Base-by-base conservation (phyloP, 768 basidiomycete genomes). In the Floccularia luteovirens region DNA sequence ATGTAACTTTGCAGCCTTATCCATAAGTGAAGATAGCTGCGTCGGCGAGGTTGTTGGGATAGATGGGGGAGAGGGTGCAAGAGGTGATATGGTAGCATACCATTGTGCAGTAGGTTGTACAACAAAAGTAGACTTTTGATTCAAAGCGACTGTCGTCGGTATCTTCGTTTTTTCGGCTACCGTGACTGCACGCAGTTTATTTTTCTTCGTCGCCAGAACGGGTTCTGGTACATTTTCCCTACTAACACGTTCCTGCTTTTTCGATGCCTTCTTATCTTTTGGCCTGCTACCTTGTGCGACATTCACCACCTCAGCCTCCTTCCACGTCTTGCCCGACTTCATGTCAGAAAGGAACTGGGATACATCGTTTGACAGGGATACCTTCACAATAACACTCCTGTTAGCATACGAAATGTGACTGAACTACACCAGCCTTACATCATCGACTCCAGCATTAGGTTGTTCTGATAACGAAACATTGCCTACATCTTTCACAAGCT, bases 1-100 rank as follows among this genome's bases (percentile, higher is more conserved):
- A 46, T 82, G 73, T 10, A 84, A 58, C 12, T 57, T 42, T 1
- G 67, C 58, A 0, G 75, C 79, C 38, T 68, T 74, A 16, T 66
- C 52, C 2, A 67, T 61, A 24, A 82, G 55, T 6, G 65, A 48
- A 1, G 72, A 41, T 2, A 82, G 50, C 48, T 75, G 68, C 7
- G 64, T 49, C 0, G 75, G 49, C 2, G 73, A 62, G 6, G 69
- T 61, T 2, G 61, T 39, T 2, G 66, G 49, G 6, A 57, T 36
- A 2, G 60, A 39, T 13, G 60, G 12, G 2, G 61, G 32, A 14
- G 14, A 31, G 13, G 62, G 44, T 3, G 57, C 35, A 6, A 83
- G 66, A 4, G 61, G 50, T 4, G 70, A 63, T 8, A 74, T 47
- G 7, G 62, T 57, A 35, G 61, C 54, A 51, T 83, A 77, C 83